Evolutionary conservation across 208 protist genomes (phyloP).

Genomic region (Acanthamoeba divionensis): DNA sequence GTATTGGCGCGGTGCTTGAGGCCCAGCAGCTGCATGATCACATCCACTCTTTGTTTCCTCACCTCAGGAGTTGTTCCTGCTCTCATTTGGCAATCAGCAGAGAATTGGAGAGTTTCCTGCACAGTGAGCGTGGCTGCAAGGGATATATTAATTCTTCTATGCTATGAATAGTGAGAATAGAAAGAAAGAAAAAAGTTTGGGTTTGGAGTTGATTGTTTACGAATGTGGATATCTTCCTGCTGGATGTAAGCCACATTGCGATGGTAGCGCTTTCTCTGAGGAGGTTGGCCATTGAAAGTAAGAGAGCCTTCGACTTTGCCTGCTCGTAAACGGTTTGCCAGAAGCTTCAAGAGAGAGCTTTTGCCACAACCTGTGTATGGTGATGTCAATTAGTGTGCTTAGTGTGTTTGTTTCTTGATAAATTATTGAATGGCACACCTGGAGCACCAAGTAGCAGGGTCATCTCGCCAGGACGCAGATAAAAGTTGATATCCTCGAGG

Average conservation of each 20-base stretch:
- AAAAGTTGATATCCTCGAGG: slow-evolving; percentile 43
- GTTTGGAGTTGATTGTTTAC: not conserved
- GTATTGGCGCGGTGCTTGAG: slow-evolving; percentile 42
- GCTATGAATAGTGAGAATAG: too few species aligned
- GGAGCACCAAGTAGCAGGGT: slow-evolving; percentile 36
- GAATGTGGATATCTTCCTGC: slow-evolving; percentile 32
- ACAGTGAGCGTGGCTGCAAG: slow-evolving; percentile 60
- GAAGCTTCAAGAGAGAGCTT: slow-evolving; percentile 10
- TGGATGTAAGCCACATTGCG: not conserved
- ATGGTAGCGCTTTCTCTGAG: not conserved
- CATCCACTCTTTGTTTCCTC: slow-evolving; percentile 2
- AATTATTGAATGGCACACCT: not conserved
- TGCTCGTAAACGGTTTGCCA: slow-evolving; percentile 11
- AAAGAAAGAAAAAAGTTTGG: too few species aligned
- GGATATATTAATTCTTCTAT: too few species aligned
- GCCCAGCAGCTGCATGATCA: not conserved
- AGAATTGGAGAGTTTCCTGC: slow-evolving; percentile 64
- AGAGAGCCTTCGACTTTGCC: not conserved
- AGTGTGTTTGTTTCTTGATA: too few species aligned
- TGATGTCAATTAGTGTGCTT: too few species aligned
- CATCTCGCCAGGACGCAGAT: slow-evolving; percentile 33
- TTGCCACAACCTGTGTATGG: not conserved
- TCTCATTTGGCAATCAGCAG: slow-evolving; percentile 61
- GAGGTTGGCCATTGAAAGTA: slow-evolving; percentile 29
- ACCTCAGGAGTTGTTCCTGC: not conserved